Evolutionary conservation across 1,284 basidiomycete genomes (phyloP).

Genomic region (Boletus semigastroideus): DNA sequence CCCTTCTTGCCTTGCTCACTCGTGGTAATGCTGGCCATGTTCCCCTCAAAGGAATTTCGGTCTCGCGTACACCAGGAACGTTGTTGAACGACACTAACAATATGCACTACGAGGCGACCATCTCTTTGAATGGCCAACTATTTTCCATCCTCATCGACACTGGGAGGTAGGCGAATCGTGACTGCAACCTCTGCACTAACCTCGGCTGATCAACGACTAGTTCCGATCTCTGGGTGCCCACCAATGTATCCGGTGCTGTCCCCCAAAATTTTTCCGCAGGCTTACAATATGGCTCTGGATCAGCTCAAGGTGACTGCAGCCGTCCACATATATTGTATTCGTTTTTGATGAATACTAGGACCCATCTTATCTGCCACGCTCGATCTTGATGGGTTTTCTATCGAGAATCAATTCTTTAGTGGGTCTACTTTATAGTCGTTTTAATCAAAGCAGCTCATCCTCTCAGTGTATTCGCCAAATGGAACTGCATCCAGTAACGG

Average conservation of each 20-base stretch:
- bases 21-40: slow-evolving; percentile 13
- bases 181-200: neutral
- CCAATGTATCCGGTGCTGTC: slow-evolving; percentile 17
- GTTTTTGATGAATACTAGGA: slow-evolving; percentile 32
- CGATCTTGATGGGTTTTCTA: slow-evolving; percentile 51
- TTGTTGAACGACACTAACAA: slow-evolving; percentile 38
- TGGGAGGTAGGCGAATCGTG: slow-evolving; percentile 49
- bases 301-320: slow-evolving; percentile 15
- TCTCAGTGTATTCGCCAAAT: neutral
- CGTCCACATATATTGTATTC: neutral
- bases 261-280: slow-evolving; percentile 13
- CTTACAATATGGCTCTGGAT: slow-evolving; percentile 26
- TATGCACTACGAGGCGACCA: slow-evolving; percentile 51
- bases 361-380: slow-evolving; percentile 53
- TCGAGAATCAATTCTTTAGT: slow-evolving; percentile 66
- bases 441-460: neutral
- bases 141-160: slow-evolving; percentile 62
- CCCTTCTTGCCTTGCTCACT: slow-evolving; percentile 9
- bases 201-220: slow-evolving; percentile 6
- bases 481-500: slow-evolving; percentile 7
- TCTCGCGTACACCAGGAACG: slow-evolving; percentile 3
- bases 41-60: slow-evolving; percentile 15
- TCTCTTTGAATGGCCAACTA: slow-evolving; percentile 47
- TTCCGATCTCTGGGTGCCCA: slow-evolving; percentile 31
- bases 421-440: slow-evolving; percentile 22